Evolutionary conservation across 352 stramenopile genomes (phyloP).

Genomic region (Blastocystis hominis): DNA sequence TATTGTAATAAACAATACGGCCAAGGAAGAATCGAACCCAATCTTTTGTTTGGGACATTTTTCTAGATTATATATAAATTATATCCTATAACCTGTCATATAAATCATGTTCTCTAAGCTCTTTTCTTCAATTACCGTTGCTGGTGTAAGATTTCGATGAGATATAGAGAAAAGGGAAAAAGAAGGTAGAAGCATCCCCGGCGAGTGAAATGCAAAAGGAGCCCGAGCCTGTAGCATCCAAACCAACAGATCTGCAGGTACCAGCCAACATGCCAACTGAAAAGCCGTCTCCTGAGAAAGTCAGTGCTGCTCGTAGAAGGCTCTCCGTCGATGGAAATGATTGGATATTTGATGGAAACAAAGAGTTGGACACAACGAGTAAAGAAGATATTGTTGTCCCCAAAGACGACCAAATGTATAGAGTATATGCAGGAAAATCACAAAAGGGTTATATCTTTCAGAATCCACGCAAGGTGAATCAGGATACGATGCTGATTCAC

Average conservation of each 20-base stretch:
- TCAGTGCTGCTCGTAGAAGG: constrained; percentile 24
- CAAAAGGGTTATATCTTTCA: constrained; percentile 58
- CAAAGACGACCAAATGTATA: background rate
- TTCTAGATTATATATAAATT: background rate
- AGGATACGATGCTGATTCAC: constrained; percentile 49
- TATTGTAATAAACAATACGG: background rate
- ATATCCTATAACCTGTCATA: background rate
- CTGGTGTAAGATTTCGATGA: background rate
- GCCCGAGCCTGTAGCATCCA: background rate
- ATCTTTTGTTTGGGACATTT: background rate
- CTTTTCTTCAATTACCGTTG: background rate
- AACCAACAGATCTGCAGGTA: background rate
- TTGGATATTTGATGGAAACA: constrained; percentile 14
- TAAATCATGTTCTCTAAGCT: constrained; percentile 14
- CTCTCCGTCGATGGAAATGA: constrained; percentile 22
- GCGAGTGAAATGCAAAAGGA: background rate
- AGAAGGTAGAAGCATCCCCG: background rate
- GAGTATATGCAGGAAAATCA: constrained; percentile 55
- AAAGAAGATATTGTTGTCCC: background rate
- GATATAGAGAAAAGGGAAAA: background rate
- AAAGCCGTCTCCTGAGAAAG: background rate
- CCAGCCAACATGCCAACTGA: constrained; percentile 10
- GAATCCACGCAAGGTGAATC: constrained; percentile 58
- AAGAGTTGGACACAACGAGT: background rate
- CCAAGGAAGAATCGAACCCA: background rate